These are phyloP conservation scores for Echinochloa phyllopogon DNA, from an alignment of 176 grass and related monocot genomes.

Conservation along the genomic window DNA sequence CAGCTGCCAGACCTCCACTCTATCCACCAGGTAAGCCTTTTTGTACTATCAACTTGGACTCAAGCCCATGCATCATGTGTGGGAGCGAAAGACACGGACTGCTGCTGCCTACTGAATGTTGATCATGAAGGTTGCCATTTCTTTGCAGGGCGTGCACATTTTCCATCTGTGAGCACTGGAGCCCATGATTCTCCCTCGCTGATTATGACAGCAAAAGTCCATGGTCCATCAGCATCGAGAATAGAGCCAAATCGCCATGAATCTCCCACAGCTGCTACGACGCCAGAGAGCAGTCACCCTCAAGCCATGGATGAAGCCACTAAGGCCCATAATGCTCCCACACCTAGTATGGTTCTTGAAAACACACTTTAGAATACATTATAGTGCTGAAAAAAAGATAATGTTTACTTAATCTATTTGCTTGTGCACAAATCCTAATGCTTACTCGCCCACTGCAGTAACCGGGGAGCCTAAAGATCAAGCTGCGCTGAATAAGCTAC, in stretches of 20 bases:
- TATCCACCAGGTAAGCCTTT: slow-evolving; percentile 19
- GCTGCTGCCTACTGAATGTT: neutral
- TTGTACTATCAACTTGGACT: neutral
- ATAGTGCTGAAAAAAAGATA: no score
- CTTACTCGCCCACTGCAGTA: slow-evolving; percentile 19
- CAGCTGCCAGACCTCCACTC: neutral
- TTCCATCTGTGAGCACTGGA: neutral
- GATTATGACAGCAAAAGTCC: slow-evolving; percentile 17
- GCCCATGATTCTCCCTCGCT: slow-evolving; percentile 7
- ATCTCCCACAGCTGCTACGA: neutral
- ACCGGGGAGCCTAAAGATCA: neutral
- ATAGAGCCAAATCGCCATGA: slow-evolving; percentile 10
- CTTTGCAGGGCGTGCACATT: slow-evolving; percentile 27
- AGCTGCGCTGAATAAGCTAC: neutral
- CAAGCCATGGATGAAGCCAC: neutral
- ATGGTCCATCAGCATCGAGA: slow-evolving; percentile 27
- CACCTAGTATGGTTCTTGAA: slow-evolving; percentile 6
- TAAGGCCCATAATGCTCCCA: slow-evolving; percentile 21
- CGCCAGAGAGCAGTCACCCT: neutral
- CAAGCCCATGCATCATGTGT: neutral
- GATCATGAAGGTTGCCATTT: neutral
- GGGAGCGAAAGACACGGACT: neutral
- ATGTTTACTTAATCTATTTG: no score
- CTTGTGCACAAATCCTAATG: neutral
- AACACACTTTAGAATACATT: neutral